phyloP scores from a whole-genome alignment of 495 filamentous ascomycete species.

The Hyaloscypha variabilis region DNA sequence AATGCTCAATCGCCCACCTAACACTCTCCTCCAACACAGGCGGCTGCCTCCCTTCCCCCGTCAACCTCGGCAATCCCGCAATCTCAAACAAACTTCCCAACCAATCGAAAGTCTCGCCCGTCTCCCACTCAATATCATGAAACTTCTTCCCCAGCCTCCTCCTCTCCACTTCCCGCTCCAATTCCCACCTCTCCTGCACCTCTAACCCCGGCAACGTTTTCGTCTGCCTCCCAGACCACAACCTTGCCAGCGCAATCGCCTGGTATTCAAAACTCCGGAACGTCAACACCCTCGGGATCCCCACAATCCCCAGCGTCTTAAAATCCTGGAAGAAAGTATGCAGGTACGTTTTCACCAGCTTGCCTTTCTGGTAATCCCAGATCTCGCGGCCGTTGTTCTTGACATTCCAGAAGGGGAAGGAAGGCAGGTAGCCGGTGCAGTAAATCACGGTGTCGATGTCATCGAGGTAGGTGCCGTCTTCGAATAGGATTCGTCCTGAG shows the following conservation, averaged over 20 bases:
- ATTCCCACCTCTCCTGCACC: slow-evolving; percentile 46
- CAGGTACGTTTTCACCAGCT: slow-evolving; percentile 39
- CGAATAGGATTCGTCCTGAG: slow-evolving; percentile 44
- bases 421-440: slow-evolving; percentile 50
- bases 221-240: slow-evolving; percentile 41
- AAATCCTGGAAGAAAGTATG: slow-evolving; percentile 49
- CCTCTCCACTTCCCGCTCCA: slow-evolving; percentile 30
- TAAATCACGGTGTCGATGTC: slow-evolving; percentile 51
- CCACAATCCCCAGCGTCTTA: slow-evolving; percentile 42
- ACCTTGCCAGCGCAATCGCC: slow-evolving; percentile 47
- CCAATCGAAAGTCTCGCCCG: slow-evolving; percentile 46
- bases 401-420: slow-evolving; percentile 53
- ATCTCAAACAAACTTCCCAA: slow-evolving; percentile 43
- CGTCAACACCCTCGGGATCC: slow-evolving; percentile 46
- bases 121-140: slow-evolving; percentile 51
- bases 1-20: slow-evolving; percentile 50
- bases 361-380: slow-evolving; percentile 42
- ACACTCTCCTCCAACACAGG: slow-evolving; percentile 43
- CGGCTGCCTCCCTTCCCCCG: slow-evolving; percentile 46
- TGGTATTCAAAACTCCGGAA: slow-evolving; percentile 56
- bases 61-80: slow-evolving; percentile 43
- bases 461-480: slow-evolving; percentile 40
- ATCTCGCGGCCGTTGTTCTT: slow-evolving; percentile 40
- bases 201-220: slow-evolving; percentile 33
- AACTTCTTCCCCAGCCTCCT: slow-evolving; percentile 39